A percentile compares a stretch with the other conserved stretches of the same genome.
Evolutionary conservation across 225 moss, liverwort and hornwort genomes (phyloP).

Genomic region (Sphagnum tenellum): DNA sequence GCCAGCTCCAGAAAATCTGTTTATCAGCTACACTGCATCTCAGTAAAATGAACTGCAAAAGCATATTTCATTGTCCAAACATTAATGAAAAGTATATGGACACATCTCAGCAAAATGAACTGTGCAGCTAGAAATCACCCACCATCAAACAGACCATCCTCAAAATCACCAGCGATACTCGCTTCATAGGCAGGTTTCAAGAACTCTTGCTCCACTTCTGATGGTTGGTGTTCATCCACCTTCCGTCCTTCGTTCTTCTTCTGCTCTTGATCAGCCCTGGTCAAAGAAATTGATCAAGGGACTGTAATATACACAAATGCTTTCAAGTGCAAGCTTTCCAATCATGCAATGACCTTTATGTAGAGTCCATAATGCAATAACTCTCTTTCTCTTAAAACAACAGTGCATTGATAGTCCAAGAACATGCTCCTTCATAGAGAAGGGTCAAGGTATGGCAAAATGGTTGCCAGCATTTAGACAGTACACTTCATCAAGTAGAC

Average conservation of each 20-base stretch:
- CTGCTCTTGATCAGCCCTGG: constrained; percentile 48
- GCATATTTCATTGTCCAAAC: no score
- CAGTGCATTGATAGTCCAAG: no score
- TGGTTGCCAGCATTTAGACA: background rate
- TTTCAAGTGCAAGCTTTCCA: background rate
- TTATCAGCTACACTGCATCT: background rate
- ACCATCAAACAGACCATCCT: constrained; percentile 97
- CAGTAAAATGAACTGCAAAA: no score
- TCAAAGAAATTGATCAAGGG: background rate
- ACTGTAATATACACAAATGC: background rate
- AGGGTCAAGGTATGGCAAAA: background rate
- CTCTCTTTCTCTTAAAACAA: no score
- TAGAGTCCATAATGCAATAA: no score
- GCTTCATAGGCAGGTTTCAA: constrained; percentile 65
- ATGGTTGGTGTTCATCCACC: constrained; percentile 32
- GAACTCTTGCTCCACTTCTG: constrained; percentile 53
- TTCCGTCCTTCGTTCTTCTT: constrained; percentile 79
- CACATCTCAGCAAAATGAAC: no score
- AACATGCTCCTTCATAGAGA: background rate
- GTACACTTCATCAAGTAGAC: constrained; percentile 1
- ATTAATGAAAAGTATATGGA: no score
- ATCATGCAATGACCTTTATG: no score
- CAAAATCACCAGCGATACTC: constrained; percentile 66
- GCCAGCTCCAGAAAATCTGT: constrained; percentile 97
- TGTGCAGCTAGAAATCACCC: background rate